phyloP scores from a whole-genome alignment of 495 filamentous ascomycete species.

The Pyrenula aspistea region DNA sequence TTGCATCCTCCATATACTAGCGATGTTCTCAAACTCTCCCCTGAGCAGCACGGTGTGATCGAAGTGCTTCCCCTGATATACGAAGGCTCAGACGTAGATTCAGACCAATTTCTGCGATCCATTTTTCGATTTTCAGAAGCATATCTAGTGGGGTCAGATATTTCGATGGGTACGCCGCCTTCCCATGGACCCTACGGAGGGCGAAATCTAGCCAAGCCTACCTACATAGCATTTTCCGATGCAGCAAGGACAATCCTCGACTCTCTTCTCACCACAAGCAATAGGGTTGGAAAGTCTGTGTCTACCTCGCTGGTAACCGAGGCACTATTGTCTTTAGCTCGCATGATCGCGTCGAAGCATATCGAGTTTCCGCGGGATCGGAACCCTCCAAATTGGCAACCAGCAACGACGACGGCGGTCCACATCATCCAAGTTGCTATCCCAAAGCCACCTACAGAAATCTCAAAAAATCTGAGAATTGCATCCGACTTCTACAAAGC shows the following conservation, averaged over 20 bases:
- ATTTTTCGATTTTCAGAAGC: background rate
- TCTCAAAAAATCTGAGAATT: slow-evolving; percentile 15
- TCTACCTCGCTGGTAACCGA: background rate
- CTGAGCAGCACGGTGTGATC: background rate
- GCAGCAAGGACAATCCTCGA: background rate
- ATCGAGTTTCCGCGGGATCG: slow-evolving; percentile 12
- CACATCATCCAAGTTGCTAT: slow-evolving; percentile 57
- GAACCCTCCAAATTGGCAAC: slow-evolving; percentile 61
- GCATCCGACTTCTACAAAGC: slow-evolving; percentile 43
- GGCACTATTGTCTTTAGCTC: background rate
- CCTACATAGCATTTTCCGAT: background rate
- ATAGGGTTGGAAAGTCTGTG: background rate
- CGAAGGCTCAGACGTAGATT: background rate
- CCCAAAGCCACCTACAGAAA: slow-evolving; percentile 10
- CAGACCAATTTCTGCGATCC: background rate
- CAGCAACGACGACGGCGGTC: slow-evolving; percentile 58
- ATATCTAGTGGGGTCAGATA: background rate
- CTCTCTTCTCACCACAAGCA: background rate
- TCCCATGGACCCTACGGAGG: background rate
- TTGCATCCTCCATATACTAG: background rate
- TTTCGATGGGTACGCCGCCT: background rate
- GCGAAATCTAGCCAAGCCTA: background rate
- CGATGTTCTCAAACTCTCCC: background rate
- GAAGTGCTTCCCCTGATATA: background rate
- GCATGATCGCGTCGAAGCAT: background rate